Evolutionary conservation across 2,329 filamentous ascomycete genomes (phyloP), one percentile per base, ranked within the genome.

Genomic region (Fusarium udum): DNA sequence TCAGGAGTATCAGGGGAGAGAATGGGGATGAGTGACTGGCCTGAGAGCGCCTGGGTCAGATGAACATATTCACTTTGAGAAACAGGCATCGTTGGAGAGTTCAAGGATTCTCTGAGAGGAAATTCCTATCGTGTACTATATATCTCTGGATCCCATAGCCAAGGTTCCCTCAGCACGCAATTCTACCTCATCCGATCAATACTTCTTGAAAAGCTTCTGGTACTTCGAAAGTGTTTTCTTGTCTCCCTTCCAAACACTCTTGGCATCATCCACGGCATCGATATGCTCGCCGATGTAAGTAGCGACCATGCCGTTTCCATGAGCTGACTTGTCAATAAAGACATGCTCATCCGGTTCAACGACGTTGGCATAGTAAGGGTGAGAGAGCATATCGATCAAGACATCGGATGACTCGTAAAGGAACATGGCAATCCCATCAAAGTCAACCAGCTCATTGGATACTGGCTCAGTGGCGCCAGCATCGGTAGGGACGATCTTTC

Each of bases 341-440:
- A 72, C 61, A 42, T 71, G 72, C 69, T 80, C 79, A 49, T 80
- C 79, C 0, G 78, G 79, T 49, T 79, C 78, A 12, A 80, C 78
- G 0, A 80, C 67, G 0, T 76, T 68, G 7, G 72, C 9, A 53
- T 80, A 80, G 67, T 80, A 80, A 10, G 78, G 77, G 7, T 80
- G 79, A 0, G 78, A 65, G 24, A 80, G 64, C 74, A 80, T 77
- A 0, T 62, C 77, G 3, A 65, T 52, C 26, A 80, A 34, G 2
- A 68, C 68, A 5, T 78, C 75, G 3, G 77, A 34, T 1, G 72
- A 71, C 31, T 72, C 48, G 37, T 80, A 80, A 1, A 80, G 52
- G 34, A 80, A 80, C 74, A 80, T 74, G n/a, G 78, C 79, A 20
- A 80, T 75, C 1, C 78, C 79, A 6, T 80, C 78, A 42, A 79